Base-by-base conservation (phyloP, 805 yeast species). In the Cyberlindnera subsufficiens region DNA sequence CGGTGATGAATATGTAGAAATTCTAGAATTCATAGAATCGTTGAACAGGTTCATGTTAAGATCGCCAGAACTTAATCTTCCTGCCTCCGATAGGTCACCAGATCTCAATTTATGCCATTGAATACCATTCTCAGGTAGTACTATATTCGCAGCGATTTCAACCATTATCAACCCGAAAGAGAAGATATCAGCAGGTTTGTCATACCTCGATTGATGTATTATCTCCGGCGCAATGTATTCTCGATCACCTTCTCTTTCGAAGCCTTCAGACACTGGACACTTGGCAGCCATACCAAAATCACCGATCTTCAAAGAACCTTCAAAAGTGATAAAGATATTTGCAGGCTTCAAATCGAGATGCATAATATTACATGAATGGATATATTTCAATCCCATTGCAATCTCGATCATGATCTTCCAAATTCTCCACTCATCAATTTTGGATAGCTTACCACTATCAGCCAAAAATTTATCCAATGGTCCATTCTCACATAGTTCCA, bases 221-320 rank as follows among this genome's bases (percentile, higher is more conserved):
- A 93, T 81, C 61, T 93, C 99, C 1, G 99, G 99, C 0, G 99
- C 98, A 64, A 93, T 93, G 64, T 93, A 93, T 60, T 91, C 96
- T 41, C 98, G 72, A 64, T 93, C 99, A 22, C 99, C 99, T 65
- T 93, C 99, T 52, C 96, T 77, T 64, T 93, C 99, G 55, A 87
- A 82, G 4, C 55, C 55, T 29, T 59, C 73, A 38, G 77, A 77
- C 16, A 81, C 79, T 0, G 98, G 98, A 41, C 80, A 67, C 51
- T 77, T 78, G 3, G 96, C 77, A 6, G 97, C 96, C 72, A 93
- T 78, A 8, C 99, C 99, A 68, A 93, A 93, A 65, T 93, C 99
- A 16, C 96, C 99, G 57, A 93, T 84, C 67, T 91, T 93, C 54
- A 93, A 73, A 27, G 80, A 77, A 25, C 99, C 99, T 60, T 93